A percentile compares a stretch with the other conserved stretches of the same genome.
These are phyloP conservation scores for Magnolia officinalis DNA, from an alignment of 164 flowering plant genomes.

Conservation along the genomic window DNA sequence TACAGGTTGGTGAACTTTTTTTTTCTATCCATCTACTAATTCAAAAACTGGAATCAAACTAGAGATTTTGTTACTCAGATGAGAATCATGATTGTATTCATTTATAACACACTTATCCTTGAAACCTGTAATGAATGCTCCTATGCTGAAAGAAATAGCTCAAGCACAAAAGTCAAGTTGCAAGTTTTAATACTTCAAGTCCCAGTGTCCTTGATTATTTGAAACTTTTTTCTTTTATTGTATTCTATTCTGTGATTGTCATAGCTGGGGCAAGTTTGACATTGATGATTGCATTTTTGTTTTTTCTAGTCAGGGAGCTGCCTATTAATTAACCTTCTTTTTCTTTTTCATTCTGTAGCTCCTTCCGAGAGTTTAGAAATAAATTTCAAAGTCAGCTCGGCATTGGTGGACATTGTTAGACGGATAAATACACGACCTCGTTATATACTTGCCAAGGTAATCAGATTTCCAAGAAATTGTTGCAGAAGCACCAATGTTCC, in stretches of 20 bases:
- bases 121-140: too few relatives aligned
- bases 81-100: not conserved
- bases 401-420: constrained; percentile 86
- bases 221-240: not conserved
- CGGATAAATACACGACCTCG: constrained; percentile 75
- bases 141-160: not conserved
- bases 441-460: constrained; percentile 97
- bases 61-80: not conserved
- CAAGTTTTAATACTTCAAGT: too few relatives aligned
- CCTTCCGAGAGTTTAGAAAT: constrained; percentile 90
- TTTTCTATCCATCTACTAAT: not conserved
- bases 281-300: not conserved
- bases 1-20: not conserved
- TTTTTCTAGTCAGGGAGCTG: not conserved
- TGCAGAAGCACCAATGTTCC: not conserved
- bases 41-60: not conserved
- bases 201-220: too few relatives aligned
- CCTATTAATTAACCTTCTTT: constrained; percentile 7
- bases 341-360: constrained; percentile 42
- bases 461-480: not conserved
- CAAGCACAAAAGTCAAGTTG: not conserved
- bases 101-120: too few relatives aligned
- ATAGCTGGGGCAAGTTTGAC: not conserved
- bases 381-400: constrained; percentile 93
- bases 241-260: not conserved